phyloP scores from a whole-genome alignment of 2,329 filamentous ascomycete species.

The Dichotomopilus funicola region DNA sequence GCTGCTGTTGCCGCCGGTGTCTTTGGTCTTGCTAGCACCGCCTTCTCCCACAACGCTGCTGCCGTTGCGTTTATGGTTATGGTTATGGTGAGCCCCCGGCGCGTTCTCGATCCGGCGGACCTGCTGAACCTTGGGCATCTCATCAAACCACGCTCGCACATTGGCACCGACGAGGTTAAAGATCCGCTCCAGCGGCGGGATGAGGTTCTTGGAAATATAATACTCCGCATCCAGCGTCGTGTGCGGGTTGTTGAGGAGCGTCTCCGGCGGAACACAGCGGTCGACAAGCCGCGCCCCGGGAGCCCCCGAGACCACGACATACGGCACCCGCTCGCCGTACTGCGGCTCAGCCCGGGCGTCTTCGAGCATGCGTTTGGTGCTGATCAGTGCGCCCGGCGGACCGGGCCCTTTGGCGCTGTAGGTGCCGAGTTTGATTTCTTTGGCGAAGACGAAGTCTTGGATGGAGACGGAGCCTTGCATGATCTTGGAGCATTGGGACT shows the following conservation, averaged over 20 bases:
- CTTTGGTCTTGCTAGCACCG: no score
- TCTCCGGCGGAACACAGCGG: constrained; percentile 82
- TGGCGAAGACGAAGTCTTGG: constrained; percentile 93
- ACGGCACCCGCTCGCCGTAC: constrained; percentile 90
- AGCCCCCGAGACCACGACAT: constrained; percentile 84
- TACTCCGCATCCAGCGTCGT: constrained; percentile 87
- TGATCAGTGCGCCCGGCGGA: constrained; percentile 83
- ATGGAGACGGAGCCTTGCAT: constrained; percentile 83
- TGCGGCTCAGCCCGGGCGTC: constrained; percentile 86
- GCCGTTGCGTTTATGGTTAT: constrained; percentile 18
- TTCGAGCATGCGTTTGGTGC: constrained; percentile 75
- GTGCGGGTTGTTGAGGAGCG: constrained; percentile 68
- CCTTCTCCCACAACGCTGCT: neutral
- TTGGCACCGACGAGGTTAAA: constrained; percentile 95
- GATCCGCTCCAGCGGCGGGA: constrained; percentile 90
- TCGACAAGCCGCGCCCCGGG: constrained; percentile 82
- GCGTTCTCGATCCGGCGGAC: constrained; percentile 54
- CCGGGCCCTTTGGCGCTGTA: constrained; percentile 76
- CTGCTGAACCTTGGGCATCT: constrained; percentile 87
- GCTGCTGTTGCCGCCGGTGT: constrained; percentile 20
- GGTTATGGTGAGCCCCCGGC: constrained; percentile 17
- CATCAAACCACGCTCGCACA: constrained; percentile 85
- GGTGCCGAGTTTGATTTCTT: constrained; percentile 82
- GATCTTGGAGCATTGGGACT: constrained; percentile 83
- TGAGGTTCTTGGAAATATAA: constrained; percentile 93